Evolutionary conservation across 2,329 filamentous ascomycete genomes (phyloP).

Genomic region (Neofusicoccum ribis): DNA sequence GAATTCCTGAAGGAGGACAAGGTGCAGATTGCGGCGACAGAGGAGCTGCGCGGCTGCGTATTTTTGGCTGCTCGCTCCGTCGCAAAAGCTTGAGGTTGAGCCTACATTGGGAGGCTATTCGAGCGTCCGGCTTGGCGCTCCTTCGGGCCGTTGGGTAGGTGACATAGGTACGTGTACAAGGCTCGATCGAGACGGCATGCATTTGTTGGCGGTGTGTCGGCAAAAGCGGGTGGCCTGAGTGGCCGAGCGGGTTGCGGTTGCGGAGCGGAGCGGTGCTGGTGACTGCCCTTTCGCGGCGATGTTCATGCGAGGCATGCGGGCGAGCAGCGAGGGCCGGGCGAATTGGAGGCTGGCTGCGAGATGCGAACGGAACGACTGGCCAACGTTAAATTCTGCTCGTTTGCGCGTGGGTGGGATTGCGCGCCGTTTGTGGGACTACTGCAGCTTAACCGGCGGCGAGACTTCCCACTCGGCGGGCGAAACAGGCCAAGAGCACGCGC

Average conservation of each 20-base stretch:
- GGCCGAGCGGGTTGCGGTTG: too few relatives aligned
- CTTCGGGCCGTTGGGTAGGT: not conserved
- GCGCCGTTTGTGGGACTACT: not conserved
- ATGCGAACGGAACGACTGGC: not conserved
- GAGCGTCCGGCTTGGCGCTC: not conserved
- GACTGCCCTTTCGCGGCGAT: not conserved
- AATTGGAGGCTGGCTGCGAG: not conserved
- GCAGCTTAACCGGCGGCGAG: too few relatives aligned
- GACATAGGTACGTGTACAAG: not conserved
- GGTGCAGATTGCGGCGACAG: not conserved
- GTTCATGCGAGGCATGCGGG: not conserved
- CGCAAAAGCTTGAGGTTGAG: not conserved
- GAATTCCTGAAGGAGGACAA: not conserved
- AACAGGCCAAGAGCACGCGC: not conserved
- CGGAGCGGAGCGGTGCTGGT: too few relatives aligned
- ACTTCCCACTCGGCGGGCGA: not conserved
- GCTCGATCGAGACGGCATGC: not conserved
- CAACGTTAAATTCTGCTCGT: not conserved
- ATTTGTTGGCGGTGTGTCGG: not conserved
- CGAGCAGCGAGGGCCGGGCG: not conserved
- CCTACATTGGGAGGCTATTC: not conserved
- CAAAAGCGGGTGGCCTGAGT: not conserved
- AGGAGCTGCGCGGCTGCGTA: too few relatives aligned
- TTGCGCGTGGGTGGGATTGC: not conserved
- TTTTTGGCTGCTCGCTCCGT: not conserved